Evolutionary conservation across 352 stramenopile genomes (phyloP), one percentile per base, ranked within the genome.

Genomic region (Phytophthora hibernalis): DNA sequence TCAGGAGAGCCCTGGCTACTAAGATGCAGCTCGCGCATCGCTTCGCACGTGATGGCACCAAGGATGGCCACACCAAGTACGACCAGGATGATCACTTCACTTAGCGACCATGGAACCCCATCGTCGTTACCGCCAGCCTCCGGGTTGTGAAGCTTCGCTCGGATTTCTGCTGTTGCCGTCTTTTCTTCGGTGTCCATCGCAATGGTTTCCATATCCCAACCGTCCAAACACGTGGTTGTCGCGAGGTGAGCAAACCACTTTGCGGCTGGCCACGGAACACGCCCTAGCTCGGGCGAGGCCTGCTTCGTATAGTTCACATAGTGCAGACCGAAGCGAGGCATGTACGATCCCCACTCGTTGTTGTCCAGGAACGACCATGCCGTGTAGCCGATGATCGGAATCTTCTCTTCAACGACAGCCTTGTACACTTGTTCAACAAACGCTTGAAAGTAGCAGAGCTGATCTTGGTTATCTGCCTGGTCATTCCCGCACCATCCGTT

Each of bases 351-450:
- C 94, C 94, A 98, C 72, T 98, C 96, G 69, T 97, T 98, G 64
- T 98, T 98, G 68, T 98, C 92, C 42, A 98, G 62, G 40, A 99
- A 89, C 49, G 85, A 96, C 96, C 93, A 98, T 12, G 85, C 91
- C 73, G 92, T 98, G 75, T 98, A 99, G 5, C 92, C 95, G 51
- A 89, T 77, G 30, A 99, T 65, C 22, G 83, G 76, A 44, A 95
- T 89, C 9, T 85, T 74, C 9, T 89, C 63, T 22, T 91, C 72
- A 3, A 67, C 63, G 10, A 91, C 74, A 30, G 77, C 84, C 54
- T 66, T 79, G 67, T 91, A 74, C 26, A 95, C 74, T 58, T 91
- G 74, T 11, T 81, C 66, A 7, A 93, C 16, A 61, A 84, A 83
- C 15, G 48, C 44, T 58, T 89, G 73, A 37, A 80, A 83, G 64